phyloP scores from a whole-genome alignment of 441 rosid species.

The Pelargonium citronellum region DNA sequence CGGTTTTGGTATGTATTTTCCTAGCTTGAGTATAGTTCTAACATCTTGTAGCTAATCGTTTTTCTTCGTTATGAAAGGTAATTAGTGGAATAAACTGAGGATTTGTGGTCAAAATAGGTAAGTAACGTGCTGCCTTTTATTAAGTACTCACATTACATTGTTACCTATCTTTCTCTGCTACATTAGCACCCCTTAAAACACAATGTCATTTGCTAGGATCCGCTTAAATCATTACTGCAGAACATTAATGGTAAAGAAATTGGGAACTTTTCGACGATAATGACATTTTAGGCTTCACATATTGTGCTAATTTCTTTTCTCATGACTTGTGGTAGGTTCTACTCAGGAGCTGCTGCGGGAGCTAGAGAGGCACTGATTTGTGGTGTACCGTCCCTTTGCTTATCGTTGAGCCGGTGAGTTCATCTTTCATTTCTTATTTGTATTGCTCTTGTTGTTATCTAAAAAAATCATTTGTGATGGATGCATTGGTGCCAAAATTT shows the following conservation, averaged over 20 bases:
- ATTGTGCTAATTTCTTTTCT: neutral
- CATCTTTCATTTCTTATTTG: neutral
- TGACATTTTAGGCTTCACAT: neutral
- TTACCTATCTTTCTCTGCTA: neutral
- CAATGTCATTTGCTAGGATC: constrained; percentile 2
- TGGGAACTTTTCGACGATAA: neutral
- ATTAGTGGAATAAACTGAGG: constrained; percentile 37
- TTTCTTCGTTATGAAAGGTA: constrained; percentile 18
- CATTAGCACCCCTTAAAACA: neutral
- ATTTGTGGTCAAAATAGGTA: constrained; percentile 33
- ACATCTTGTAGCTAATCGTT: neutral
- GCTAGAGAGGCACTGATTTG: constrained; percentile 39
- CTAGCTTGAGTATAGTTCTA: neutral
- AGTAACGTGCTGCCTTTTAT: constrained; percentile 12
- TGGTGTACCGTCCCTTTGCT: constrained; percentile 32
- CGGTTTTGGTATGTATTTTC: constrained; percentile 27
- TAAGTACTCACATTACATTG: neutral
- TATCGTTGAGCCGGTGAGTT: constrained; percentile 32
- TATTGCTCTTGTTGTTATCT: neutral
- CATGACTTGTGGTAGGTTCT: constrained; percentile 24
- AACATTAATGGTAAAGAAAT: neutral
- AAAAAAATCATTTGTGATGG: neutral
- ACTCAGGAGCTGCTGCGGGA: constrained; percentile 40
- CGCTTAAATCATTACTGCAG: neutral
- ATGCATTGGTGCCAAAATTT: neutral